phyloP scores from a whole-genome alignment of 768 basidiomycete genomes.

The Sporobolomyces roseus region DNA sequence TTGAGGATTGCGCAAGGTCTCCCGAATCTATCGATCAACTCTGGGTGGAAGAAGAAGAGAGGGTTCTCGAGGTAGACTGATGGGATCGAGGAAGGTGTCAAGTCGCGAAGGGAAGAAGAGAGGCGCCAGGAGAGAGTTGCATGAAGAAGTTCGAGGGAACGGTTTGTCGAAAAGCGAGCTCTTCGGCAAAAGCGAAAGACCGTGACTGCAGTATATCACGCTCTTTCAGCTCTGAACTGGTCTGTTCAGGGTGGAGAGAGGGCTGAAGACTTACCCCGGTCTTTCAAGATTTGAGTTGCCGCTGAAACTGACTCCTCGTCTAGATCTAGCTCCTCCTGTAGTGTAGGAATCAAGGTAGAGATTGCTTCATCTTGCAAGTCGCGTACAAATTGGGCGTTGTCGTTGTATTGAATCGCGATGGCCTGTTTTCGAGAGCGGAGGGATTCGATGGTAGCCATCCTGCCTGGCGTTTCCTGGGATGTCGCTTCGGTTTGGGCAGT shows the following conservation, averaged over 20 bases:
- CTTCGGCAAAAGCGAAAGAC: constrained; percentile 44
- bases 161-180: constrained; percentile 30
- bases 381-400: constrained; percentile 22
- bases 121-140: constrained; percentile 40
- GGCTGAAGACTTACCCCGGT: constrained; percentile 13
- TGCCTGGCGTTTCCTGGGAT: no score
- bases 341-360: constrained; percentile 3
- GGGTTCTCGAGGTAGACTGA: constrained; percentile 32
- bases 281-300: constrained; percentile 16
- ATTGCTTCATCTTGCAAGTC: constrained; percentile 25
- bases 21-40: constrained; percentile 41
- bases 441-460: constrained; percentile 35
- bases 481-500: no score
- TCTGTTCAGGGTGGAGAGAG: neutral
- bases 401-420: constrained; percentile 34
- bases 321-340: constrained; percentile 17
- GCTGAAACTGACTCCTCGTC: neutral
- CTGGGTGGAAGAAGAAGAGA: constrained; percentile 44
- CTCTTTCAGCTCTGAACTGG: neutral
- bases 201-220: constrained; percentile 27
- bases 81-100: constrained; percentile 23
- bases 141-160: constrained; percentile 36
- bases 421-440: constrained; percentile 33
- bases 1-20: constrained; percentile 42
- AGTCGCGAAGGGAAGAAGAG: constrained; percentile 21